phyloP scores from a whole-genome alignment of 805 yeast genomes.

The Teunomyces stri region DNA sequence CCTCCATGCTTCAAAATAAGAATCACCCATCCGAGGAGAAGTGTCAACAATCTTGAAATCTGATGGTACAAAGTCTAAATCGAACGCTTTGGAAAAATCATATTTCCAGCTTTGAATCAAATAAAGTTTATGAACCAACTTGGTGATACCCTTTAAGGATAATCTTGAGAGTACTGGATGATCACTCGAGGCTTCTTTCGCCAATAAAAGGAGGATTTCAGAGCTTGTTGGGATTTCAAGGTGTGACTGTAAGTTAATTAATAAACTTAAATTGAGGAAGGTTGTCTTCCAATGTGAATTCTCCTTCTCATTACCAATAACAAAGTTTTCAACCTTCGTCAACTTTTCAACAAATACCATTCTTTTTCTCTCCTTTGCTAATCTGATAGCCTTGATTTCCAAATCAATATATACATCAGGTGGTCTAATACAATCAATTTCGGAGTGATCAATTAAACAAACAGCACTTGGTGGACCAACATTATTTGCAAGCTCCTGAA shows the following conservation, averaged over 20 bases:
- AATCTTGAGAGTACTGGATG: constrained; percentile 68
- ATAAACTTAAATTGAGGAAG: constrained; percentile 46
- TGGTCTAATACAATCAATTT: constrained; percentile 52
- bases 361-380: constrained; percentile 64
- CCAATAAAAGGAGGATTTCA: constrained; percentile 42
- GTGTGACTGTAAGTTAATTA: constrained; percentile 53
- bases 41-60: constrained; percentile 47
- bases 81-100: constrained; percentile 43
- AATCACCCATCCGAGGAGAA: constrained; percentile 23
- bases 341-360: constrained; percentile 39
- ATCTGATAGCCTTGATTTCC: constrained; percentile 56
- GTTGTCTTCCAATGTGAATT: constrained; percentile 58
- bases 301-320: constrained; percentile 23
- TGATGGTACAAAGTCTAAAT: constrained; percentile 29
- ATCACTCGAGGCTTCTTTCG: constrained; percentile 49
- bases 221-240: constrained; percentile 45
- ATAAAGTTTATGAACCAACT: constrained; percentile 43
- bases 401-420: constrained; percentile 56
- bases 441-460: constrained; percentile 49
- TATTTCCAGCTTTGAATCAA: constrained; percentile 47
- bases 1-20: constrained; percentile 43
- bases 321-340: constrained; percentile 39
- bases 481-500: constrained; percentile 31
- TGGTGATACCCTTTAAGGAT: constrained; percentile 58
- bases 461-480: constrained; percentile 34